These are phyloP conservation scores for Prunus padus DNA, from an alignment of 306 rosid species.

Conservation along the genomic window DNA sequence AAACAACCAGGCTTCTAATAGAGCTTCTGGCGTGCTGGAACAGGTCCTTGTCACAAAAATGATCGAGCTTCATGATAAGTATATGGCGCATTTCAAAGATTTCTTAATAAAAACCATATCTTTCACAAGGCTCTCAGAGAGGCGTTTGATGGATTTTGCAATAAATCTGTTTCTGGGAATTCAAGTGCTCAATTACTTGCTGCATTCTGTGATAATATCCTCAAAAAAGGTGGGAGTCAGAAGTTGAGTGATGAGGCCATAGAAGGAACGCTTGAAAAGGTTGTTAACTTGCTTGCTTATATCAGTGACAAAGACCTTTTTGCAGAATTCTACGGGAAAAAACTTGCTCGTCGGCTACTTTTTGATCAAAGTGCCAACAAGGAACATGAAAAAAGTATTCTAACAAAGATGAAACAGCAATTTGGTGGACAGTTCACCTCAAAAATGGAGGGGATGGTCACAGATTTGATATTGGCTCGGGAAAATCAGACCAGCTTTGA, in stretches of 20 bases:
- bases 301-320: slow-evolving; percentile 75
- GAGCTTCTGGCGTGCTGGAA: slow-evolving; percentile 49
- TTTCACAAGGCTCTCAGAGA: slow-evolving; percentile 70
- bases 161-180: slow-evolving; percentile 61
- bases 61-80: slow-evolving; percentile 66
- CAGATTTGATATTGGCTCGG: slow-evolving; percentile 59
- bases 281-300: slow-evolving; percentile 57
- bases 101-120: slow-evolving; percentile 51
- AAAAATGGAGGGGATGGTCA: slow-evolving; percentile 88
- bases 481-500: slow-evolving; percentile 60
- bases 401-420: slow-evolving; percentile 64
- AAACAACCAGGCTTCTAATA: slow-evolving; percentile 42
- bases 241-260: slow-evolving; percentile 60
- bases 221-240: slow-evolving; percentile 65
- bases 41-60: slow-evolving; percentile 63
- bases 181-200: slow-evolving; percentile 66
- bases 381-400: slow-evolving; percentile 63
- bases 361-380: slow-evolving; percentile 66
- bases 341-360: slow-evolving; percentile 74
- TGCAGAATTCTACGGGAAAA: slow-evolving; percentile 84
- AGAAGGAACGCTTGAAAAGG: slow-evolving; percentile 73
- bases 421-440: slow-evolving; percentile 77
- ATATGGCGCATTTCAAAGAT: slow-evolving; percentile 48
- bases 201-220: slow-evolving; percentile 66
- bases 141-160: slow-evolving; percentile 68